phyloP scores from a whole-genome alignment of 2,329 filamentous ascomycete genomes.

The Alternaria triticimaculans region DNA sequence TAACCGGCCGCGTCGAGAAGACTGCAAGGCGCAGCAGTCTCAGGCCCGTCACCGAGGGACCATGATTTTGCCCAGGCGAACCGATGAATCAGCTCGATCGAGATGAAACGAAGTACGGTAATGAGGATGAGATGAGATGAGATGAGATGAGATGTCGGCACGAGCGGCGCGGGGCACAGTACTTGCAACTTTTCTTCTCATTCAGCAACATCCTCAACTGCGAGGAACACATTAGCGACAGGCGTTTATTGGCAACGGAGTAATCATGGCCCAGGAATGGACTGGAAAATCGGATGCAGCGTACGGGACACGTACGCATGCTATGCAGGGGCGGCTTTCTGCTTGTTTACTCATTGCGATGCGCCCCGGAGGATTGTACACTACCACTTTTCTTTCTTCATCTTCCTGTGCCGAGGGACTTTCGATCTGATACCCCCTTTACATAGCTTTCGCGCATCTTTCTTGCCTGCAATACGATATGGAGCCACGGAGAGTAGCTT shows the following conservation, averaged over 20 bases:
- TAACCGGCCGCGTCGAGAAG: slow-evolving; percentile 75
- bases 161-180: slow-evolving; percentile 12
- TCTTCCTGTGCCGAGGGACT: slow-evolving; percentile 20
- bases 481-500: not conserved
- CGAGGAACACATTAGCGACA: slow-evolving; percentile 17
- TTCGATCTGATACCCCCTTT: slow-evolving; percentile 40
- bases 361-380: slow-evolving; percentile 13
- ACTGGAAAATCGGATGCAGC: slow-evolving; percentile 2
- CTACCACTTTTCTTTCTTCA: slow-evolving; percentile 9
- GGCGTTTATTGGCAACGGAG: slow-evolving; percentile 21
- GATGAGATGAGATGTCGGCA: slow-evolving; percentile 25
- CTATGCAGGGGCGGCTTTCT: not conserved
- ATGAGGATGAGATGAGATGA: slow-evolving; percentile 26
- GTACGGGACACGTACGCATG: slow-evolving; percentile 2
- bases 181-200: slow-evolving; percentile 9
- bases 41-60: slow-evolving; percentile 28
- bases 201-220: slow-evolving; percentile 8
- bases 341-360: slow-evolving; percentile 5
- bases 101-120: slow-evolving; percentile 27
- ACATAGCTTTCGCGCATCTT: slow-evolving; percentile 13
- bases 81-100: slow-evolving; percentile 3
- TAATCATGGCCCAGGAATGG: slow-evolving; percentile 17
- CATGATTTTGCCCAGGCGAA: slow-evolving; percentile 13
- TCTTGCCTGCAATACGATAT: slow-evolving; percentile 12
- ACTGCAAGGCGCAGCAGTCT: slow-evolving; percentile 57